phyloP scores from a whole-genome alignment of 108 stramenopile species.

The Nitzschia palea region DNA sequence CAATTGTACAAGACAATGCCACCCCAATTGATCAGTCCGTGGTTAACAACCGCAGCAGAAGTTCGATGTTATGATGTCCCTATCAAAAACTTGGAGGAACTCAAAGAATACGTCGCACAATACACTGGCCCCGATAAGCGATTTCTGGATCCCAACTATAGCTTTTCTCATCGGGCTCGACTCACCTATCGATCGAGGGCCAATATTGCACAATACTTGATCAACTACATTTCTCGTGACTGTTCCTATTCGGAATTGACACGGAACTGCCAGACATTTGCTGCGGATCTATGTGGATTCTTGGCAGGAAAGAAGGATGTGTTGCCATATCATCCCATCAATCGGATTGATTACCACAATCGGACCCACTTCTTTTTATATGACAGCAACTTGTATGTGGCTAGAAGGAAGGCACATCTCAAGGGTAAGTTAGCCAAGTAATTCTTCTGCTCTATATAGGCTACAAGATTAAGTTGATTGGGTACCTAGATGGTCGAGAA shows the following conservation, averaged over 20 bases:
- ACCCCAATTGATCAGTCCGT: slow-evolving; percentile 56
- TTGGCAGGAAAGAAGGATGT: slow-evolving; percentile 63
- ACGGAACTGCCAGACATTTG: slow-evolving; percentile 72
- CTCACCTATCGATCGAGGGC: slow-evolving; percentile 48
- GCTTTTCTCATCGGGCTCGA: slow-evolving; percentile 55
- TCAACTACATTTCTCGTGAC: slow-evolving; percentile 67
- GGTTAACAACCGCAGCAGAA: slow-evolving; percentile 53
- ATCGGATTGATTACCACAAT: slow-evolving; percentile 55
- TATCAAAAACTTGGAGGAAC: slow-evolving; percentile 47
- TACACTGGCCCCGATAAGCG: slow-evolving; percentile 44
- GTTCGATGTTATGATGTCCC: slow-evolving; percentile 61
- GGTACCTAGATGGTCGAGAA: no score
- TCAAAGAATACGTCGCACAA: slow-evolving; percentile 43
- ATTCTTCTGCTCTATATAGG: no score
- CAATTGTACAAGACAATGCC: slow-evolving; percentile 48
- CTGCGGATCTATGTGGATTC: slow-evolving; percentile 67
- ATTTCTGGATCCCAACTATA: slow-evolving; percentile 52
- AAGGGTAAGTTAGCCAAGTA: slow-evolving; percentile 25
- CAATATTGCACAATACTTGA: slow-evolving; percentile 57
- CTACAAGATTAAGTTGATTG: no score
- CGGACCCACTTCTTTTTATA: slow-evolving; percentile 62
- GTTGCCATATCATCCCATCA: slow-evolving; percentile 62
- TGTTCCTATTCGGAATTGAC: slow-evolving; percentile 53
- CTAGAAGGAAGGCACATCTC: slow-evolving; percentile 14
- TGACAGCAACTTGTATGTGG: slow-evolving; percentile 45